Base-by-base conservation (phyloP, 2,329 filamentous ascomycete genomes). In the Clarireedia paspali region DNA sequence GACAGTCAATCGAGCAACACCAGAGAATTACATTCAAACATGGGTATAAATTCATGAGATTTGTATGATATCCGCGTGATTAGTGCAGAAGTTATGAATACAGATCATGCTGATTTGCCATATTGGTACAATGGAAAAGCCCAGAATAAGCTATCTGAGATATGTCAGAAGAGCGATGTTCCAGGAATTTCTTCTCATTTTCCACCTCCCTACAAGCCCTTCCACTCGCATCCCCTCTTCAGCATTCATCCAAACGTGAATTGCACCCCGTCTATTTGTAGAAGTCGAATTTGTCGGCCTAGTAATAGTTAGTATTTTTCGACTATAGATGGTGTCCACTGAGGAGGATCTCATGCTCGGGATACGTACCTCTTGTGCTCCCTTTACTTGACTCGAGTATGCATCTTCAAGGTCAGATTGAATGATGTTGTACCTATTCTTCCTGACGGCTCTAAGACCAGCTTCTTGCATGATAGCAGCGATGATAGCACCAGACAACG, bases 381-480 rank as follows among this genome's bases (percentile, higher is more conserved):
- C 89, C 84, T 97, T 97, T 68, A 99, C 94, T 73, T 99, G 94
- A 74, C 86, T 89, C 40, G 91, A 91, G 74, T 99, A 99, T 46
- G 94, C 94, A 72, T 97, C 94, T 74, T 99, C 94, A 61, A 99
- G 77, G 74, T 99, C 94, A 60, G 82, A 84, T 77, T 99, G 94
- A 68, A 99, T 97, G 71, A 99, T 99, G 74, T 99, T 97, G 76
- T 99, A 99, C 67, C 94, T 80, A 75, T 99, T 97, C 84, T 96
- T 97, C 67, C 92, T 82, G 62, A 97, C 92, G 26, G 92, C 92
- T 63, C 91, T 83, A 64, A 99, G 79, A 63, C 94, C 94, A 34
- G 94, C 94, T 75, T 99, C 94, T 74, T 99, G 94, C 94, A 99
- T 99, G 70, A 99, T 96, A 51, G 94, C 94, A 48, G 94, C 91